A percentile compares a stretch with the other conserved stretches of the same genome.
phyloP scores from a whole-genome alignment of 768 basidiomycete species.

The Mrakia frigida region DNA sequence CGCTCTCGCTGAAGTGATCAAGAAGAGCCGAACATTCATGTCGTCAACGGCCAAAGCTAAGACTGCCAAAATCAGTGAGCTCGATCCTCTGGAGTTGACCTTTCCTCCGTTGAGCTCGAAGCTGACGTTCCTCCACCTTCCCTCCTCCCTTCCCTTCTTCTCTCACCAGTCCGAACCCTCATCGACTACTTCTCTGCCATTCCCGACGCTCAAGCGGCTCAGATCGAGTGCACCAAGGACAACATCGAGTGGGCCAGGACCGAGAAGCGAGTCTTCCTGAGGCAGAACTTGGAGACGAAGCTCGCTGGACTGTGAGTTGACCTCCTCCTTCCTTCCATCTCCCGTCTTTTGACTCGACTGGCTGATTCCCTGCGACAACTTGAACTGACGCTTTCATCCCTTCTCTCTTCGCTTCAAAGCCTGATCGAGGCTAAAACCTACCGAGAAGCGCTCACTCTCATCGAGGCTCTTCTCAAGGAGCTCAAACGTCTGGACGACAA shows the following conservation, averaged over 20 bases:
- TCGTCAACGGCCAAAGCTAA: conserved; percentile 94
- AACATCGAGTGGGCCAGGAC: conserved; percentile 87
- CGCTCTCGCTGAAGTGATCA: conserved; percentile 80
- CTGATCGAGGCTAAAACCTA: conserved; percentile 63
- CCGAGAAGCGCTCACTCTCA: conserved; percentile 70
- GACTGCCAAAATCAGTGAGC: conserved; percentile 86
- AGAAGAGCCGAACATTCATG: conserved; percentile 76
- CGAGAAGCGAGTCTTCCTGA: conserved; percentile 92
- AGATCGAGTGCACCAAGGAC: conserved; percentile 79
- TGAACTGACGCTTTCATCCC: not conserved
- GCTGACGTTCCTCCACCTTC: conserved; percentile 20
- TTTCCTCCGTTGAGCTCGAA: not conserved
- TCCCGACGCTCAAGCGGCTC: conserved; percentile 65
- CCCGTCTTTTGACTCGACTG: not conserved
- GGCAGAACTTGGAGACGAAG: conserved; percentile 86
- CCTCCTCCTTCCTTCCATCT: not conserved
- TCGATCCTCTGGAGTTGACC: not conserved
- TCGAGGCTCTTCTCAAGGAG: conserved; percentile 83
- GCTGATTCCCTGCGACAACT: not conserved
- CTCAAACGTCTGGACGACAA: conserved; percentile 93
- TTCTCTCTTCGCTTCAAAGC: not conserved
- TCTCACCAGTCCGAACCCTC: conserved; percentile 71
- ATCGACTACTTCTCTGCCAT: conserved; percentile 82
- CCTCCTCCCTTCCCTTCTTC: not conserved
- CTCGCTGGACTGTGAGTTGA: conserved; percentile 59